Evolutionary conservation across 1,139 yeast species (phyloP).

Genomic region (Sugiyamaella xylanicola): DNA sequence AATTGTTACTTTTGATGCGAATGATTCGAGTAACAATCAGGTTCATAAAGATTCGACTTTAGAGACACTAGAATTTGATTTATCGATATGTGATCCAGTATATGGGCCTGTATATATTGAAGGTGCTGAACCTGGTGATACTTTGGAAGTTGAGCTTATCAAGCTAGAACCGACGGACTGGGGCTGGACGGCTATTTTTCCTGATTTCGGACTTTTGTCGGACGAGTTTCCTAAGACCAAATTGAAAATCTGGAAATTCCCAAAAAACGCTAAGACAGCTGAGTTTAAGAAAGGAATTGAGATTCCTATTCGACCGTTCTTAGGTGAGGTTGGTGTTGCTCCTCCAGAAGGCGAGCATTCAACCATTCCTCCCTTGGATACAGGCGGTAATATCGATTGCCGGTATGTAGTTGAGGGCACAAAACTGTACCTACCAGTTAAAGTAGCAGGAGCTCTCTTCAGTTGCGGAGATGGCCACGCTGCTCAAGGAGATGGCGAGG

Average conservation of each 20-base stretch:
- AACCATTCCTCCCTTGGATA: conserved; percentile 25
- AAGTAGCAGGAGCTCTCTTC: conserved; percentile 26
- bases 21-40: conserved; percentile 25
- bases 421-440: conserved; percentile 24
- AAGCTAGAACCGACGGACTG: conserved; percentile 24
- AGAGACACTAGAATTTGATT: conserved; percentile 21
- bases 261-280: conserved; percentile 21
- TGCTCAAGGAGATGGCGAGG: conserved; percentile 28
- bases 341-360: conserved; percentile 24
- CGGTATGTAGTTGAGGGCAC: conserved; percentile 23
- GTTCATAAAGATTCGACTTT: conserved; percentile 19
- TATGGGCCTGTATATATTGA: conserved; percentile 26
- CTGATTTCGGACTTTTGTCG: conserved; percentile 23
- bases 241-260: conserved; percentile 24
- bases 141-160: conserved; percentile 24
- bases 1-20: conserved; percentile 22
- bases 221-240: conserved; percentile 23
- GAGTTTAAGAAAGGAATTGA: conserved; percentile 26
- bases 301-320: conserved; percentile 25
- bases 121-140: conserved; percentile 27
- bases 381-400: conserved; percentile 28
- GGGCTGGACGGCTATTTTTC: conserved; percentile 29
- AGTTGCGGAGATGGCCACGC: conserved; percentile 28
- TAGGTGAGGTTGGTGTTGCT: conserved; percentile 26
- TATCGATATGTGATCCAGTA: conserved; percentile 24